Conservation (phyloP, 2,329 filamentous ascomycete genomes). For the Microsporum canis region DNA sequence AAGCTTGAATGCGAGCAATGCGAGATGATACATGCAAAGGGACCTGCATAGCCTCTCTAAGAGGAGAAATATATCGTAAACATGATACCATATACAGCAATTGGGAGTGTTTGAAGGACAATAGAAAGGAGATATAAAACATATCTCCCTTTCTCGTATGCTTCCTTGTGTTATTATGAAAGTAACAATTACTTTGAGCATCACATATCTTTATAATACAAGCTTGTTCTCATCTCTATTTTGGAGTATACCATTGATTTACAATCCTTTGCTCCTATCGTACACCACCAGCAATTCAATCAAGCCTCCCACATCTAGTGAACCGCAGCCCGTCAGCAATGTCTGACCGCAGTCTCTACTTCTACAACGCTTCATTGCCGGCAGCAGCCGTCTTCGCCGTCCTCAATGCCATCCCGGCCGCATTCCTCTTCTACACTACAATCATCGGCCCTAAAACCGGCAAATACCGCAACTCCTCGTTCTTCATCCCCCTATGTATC, state of each 20-base stretch:
- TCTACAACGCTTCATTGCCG: slow-evolving; percentile 36
- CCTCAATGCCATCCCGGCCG: slow-evolving; percentile 32
- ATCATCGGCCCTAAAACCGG: slow-evolving; percentile 32
- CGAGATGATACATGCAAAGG: background rate
- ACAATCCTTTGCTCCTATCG: background rate
- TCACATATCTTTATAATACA: background rate
- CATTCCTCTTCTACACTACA: slow-evolving; percentile 33
- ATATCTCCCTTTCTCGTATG: background rate
- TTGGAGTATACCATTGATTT: background rate
- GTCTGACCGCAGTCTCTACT: slow-evolving; percentile 26
- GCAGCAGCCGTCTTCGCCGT: slow-evolving; percentile 34
- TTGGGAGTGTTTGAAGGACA: background rate
- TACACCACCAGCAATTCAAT: background rate
- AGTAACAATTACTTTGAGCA: background rate
- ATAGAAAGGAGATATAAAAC: background rate
- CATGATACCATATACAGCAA: background rate
- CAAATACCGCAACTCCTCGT: slow-evolving; percentile 20
- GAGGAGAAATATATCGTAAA: background rate
- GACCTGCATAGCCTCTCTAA: background rate
- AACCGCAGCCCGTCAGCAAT: background rate
- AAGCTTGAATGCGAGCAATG: background rate
- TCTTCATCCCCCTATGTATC: slow-evolving; percentile 36
- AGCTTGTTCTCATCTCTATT: background rate
- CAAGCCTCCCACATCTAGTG: no score
- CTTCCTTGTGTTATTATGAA: background rate